Evolutionary conservation across 768 basidiomycete species (phyloP), one percentile per base, ranked within the genome.

Genomic region (Podaxis mareebaensis): DNA sequence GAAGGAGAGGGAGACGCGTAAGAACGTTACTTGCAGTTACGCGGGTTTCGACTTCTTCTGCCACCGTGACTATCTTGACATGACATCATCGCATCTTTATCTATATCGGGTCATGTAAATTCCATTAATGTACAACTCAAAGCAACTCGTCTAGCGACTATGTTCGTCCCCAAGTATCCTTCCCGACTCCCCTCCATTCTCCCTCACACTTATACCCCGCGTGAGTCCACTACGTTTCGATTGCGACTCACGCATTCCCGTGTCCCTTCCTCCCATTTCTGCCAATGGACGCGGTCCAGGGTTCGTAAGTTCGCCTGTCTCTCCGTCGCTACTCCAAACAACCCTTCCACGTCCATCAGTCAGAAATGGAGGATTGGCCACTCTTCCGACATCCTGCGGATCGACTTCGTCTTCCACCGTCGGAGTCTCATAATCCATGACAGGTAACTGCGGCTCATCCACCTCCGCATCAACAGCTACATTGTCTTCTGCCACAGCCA

Each of bases 341-440:
- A 87, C 86, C 60, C 86, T 77, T 8, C 87, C 87, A 52, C 87
- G 78, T 28, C 87, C 87, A 70, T 89, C 87, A 13, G 87, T 88
- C 63, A 85, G 76, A 67, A 88, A 88, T 6, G 83, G 81, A 33
- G 85, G 83, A 30, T 80, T 78, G 17, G 67, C 58, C 55, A 46
- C 63, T 52, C 53, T 51, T 28, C 53, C 39, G 26, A 38, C 44
- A 12, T 60, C 65, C 13, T 24, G 13, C 22, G 20, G 17, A 17
- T 52, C 42, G 24, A 54, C 46, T 11, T 63, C 63, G 17, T 60
- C 64, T 11, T 36, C 62, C 10, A 26, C 36, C 4, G 42, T 26
- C 38, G 42, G 46, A 15, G 3, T 12, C 51, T 56, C 57, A 53
- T 52, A 28, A 30, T 59, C 42, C 46, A 56, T 46, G 5, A 44